Percentiles rank a stretch among this genome's conserved stretches.
phyloP scores from a whole-genome alignment of 495 filamentous ascomycete species.

The Haplographium delicatum region DNA sequence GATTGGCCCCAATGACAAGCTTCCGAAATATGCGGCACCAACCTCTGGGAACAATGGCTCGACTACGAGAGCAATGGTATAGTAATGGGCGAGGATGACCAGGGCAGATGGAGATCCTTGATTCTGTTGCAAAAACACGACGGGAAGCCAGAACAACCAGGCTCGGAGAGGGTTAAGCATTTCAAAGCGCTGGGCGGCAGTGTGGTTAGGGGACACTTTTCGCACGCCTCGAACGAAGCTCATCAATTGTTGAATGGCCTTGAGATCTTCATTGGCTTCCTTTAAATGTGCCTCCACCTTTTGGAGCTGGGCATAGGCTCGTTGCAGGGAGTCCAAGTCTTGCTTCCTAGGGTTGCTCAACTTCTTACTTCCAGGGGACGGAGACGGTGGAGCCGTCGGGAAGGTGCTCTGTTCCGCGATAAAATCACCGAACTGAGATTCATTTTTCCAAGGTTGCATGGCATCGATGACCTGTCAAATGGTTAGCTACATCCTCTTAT shows the following conservation, averaged over 20 bases:
- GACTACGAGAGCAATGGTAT: slow-evolving; percentile 77
- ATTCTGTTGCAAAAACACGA: slow-evolving; percentile 56
- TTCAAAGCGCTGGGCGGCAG: slow-evolving; percentile 78
- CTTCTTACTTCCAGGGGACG: slow-evolving; percentile 52
- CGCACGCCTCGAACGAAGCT: slow-evolving; percentile 76
- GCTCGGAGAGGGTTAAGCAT: slow-evolving; percentile 77
- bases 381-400: slow-evolving; percentile 55
- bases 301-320: slow-evolving; percentile 63
- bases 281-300: slow-evolving; percentile 65
- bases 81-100: slow-evolving; percentile 85
- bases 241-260: slow-evolving; percentile 71
- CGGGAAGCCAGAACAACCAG: slow-evolving; percentile 95
- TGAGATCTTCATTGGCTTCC: slow-evolving; percentile 66
- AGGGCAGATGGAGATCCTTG: slow-evolving; percentile 58
- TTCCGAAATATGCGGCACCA: slow-evolving; percentile 79
- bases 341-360: slow-evolving; percentile 53
- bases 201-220: slow-evolving; percentile 64
- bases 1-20: slow-evolving; percentile 66
- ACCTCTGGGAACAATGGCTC: slow-evolving; percentile 90
- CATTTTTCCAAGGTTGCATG: slow-evolving; percentile 90
- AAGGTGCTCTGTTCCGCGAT: slow-evolving; percentile 71
- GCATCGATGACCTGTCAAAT: slow-evolving; percentile 67
- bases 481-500: slow-evolving; percentile 31
- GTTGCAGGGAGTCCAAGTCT: slow-evolving; percentile 61
- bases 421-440: slow-evolving; percentile 79